Conservation (phyloP, 2,329 filamentous ascomycete species). For the Trichoderma lentiforme region DNA sequence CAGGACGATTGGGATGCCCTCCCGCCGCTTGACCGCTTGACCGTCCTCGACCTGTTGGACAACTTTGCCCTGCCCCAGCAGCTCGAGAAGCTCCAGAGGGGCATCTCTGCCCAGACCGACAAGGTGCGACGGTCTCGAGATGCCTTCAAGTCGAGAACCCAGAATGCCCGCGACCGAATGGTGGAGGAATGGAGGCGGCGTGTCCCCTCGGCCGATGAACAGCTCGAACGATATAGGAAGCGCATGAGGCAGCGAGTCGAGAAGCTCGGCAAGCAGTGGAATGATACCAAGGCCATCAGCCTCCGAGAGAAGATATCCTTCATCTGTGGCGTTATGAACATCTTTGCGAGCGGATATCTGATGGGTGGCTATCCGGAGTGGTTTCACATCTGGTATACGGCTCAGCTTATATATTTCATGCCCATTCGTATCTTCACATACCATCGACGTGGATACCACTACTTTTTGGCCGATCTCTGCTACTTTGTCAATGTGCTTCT, state of each 20-base stretch:
- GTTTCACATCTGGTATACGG: conserved; percentile 92
- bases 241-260: conserved; percentile 89
- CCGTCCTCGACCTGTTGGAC: conserved; percentile 89
- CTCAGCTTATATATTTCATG: conserved; percentile 91
- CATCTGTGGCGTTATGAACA: conserved; percentile 93
- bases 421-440: conserved; percentile 92
- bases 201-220: conserved; percentile 83
- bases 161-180: conserved; percentile 80
- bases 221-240: conserved; percentile 83
- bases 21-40: conserved; percentile 83
- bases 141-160: conserved; percentile 70
- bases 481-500: conserved; percentile 95
- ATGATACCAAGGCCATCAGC: conserved; percentile 83
- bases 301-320: conserved; percentile 92
- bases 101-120: conserved; percentile 76
- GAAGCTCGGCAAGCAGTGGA: conserved; percentile 80
- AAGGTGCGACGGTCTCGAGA: conserved; percentile 81
- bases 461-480: conserved; percentile 94
- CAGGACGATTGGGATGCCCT: conserved; percentile 86
- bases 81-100: conserved; percentile 84
- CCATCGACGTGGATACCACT: conserved; percentile 87
- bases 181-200: conserved; percentile 90
- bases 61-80: conserved; percentile 88
- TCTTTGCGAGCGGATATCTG: conserved; percentile 93
- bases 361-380: conserved; percentile 81